Percentiles rank a stretch among this genome's conserved stretches.
phyloP scores from a whole-genome alignment of 2,329 filamentous ascomycete species.

The Lachnellula willkommii region DNA sequence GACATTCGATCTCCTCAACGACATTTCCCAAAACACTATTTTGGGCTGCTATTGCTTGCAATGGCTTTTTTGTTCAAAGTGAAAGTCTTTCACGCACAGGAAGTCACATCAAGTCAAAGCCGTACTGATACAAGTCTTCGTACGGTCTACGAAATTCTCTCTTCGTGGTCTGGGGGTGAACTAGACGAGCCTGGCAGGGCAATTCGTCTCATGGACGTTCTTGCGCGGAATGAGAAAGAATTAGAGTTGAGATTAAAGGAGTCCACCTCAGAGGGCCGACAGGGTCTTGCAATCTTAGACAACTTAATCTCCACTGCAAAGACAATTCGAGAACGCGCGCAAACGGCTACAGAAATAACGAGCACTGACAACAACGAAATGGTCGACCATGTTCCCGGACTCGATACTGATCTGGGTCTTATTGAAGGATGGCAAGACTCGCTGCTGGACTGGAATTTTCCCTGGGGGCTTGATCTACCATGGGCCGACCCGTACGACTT shows the following conservation, averaged over 20 bases:
- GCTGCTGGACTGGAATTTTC: constrained; percentile 10
- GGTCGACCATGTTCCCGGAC: not conserved
- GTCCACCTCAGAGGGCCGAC: not conserved
- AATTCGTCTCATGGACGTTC: not conserved
- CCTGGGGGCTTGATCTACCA: constrained; percentile 7
- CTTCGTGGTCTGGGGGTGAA: not conserved
- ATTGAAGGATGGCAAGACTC: constrained; percentile 2
- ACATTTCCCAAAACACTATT: constrained; percentile 10
- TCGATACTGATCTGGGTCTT: not conserved
- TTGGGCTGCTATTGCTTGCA: constrained; percentile 4
- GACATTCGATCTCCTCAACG: not conserved
- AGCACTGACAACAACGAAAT: too few relatives aligned
- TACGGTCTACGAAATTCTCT: not conserved
- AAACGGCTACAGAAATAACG: not conserved
- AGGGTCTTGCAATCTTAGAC: not conserved
- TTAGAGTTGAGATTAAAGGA: not conserved
- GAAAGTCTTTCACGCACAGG: not conserved
- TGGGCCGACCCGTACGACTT: constrained; percentile 3
- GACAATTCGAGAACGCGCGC: not conserved
- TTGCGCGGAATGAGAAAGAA: not conserved
- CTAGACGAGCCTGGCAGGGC: not conserved
- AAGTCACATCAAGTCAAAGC: not conserved
- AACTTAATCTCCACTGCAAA: not conserved
- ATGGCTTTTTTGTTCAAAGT: constrained; percentile 7
- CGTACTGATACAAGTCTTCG: not conserved